Conservation (phyloP, 805 yeast genomes). For the Priceomyces melissophilus region DNA sequence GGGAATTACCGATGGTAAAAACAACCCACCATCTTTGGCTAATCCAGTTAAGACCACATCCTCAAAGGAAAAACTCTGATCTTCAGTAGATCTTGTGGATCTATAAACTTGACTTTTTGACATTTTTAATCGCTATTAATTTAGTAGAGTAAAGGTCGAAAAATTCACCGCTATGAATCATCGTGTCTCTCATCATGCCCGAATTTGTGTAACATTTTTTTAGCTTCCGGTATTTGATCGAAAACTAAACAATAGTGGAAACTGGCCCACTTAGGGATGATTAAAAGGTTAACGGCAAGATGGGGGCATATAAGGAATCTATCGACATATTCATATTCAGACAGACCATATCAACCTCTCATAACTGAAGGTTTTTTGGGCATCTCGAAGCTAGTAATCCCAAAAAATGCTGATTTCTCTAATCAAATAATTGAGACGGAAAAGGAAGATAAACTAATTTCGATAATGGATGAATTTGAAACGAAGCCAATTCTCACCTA, state of each 20-base stretch:
- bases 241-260: no score
- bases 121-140: conserved; percentile 3
- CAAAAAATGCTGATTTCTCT: conserved; percentile 50
- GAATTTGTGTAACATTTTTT: background rate
- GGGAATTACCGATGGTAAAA: conserved; percentile 83
- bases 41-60: conserved; percentile 85
- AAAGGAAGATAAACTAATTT: conserved; percentile 41
- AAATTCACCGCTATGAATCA: background rate
- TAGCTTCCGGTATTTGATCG: no score
- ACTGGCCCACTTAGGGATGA: background rate
- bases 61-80: conserved; percentile 63
- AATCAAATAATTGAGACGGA: conserved; percentile 52
- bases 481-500: conserved; percentile 78
- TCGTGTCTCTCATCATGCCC: background rate
- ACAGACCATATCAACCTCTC: conserved; percentile 23
- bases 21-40: conserved; percentile 96
- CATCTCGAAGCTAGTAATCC: conserved; percentile 27
- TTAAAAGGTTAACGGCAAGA: background rate
- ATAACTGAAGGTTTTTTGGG: conserved; percentile 24
- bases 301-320: background rate
- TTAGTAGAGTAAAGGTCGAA: background rate
- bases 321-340: conserved; percentile 19
- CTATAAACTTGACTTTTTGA: conserved; percentile 59
- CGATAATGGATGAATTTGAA: conserved; percentile 54
- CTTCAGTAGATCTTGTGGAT: conserved; percentile 66